Evolutionary conservation across 2,329 filamentous ascomycete species (phyloP).

Genomic region (Fusarium coicis): DNA sequence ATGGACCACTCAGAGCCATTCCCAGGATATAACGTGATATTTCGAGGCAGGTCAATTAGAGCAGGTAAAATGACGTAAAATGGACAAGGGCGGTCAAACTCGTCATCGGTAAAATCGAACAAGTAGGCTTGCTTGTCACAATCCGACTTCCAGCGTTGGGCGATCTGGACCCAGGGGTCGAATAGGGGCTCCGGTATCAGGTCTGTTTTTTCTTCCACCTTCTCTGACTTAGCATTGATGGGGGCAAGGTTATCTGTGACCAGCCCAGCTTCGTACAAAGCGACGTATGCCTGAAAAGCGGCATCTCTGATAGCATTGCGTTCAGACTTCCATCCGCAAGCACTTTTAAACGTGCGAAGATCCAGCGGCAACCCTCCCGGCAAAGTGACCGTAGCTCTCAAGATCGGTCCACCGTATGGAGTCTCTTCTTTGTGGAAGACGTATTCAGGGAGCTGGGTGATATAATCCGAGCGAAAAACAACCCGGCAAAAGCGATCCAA

Average conservation of each 20-base stretch:
- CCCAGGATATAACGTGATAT: slow-evolving; percentile 56
- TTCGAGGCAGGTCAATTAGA: slow-evolving; percentile 50
- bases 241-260: slow-evolving; percentile 85
- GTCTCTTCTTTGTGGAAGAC: slow-evolving; percentile 55
- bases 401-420: slow-evolving; percentile 33
- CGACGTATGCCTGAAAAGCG: slow-evolving; percentile 81
- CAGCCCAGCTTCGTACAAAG: slow-evolving; percentile 75
- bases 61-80: slow-evolving; percentile 57
- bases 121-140: slow-evolving; percentile 41
- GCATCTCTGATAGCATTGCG: slow-evolving; percentile 81
- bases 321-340: slow-evolving; percentile 73
- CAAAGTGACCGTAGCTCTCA: slow-evolving; percentile 73
- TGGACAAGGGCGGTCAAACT: slow-evolving; percentile 47
- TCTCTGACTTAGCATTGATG: slow-evolving; percentile 54
- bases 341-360: slow-evolving; percentile 43
- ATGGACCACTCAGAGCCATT: slow-evolving; percentile 49
- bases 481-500: slow-evolving; percentile 83
- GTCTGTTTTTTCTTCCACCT: slow-evolving; percentile 52
- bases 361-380: slow-evolving; percentile 73
- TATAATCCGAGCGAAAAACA: slow-evolving; percentile 67
- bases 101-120: slow-evolving; percentile 50
- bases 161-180: slow-evolving; percentile 60
- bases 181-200: slow-evolving; percentile 52
- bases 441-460: slow-evolving; percentile 76
- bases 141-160: slow-evolving; percentile 53